Percentiles rank a stretch among this genome's conserved stretches.
Conservation (phyloP, 2,329 filamentous ascomycete species). For the Cladosporium phlei region DNA sequence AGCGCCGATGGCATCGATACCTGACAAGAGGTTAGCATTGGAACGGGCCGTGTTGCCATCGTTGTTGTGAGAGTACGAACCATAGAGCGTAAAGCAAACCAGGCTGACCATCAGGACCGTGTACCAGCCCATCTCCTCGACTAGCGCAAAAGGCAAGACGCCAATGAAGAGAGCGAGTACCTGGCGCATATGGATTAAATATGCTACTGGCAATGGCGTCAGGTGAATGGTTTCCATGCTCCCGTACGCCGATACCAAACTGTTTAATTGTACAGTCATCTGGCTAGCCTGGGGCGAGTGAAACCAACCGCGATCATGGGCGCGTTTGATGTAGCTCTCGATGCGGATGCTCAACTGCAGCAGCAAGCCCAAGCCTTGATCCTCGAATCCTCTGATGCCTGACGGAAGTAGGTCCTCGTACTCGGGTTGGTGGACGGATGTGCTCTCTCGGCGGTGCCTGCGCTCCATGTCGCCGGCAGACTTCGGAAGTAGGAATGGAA, state of each 20-base stretch:
- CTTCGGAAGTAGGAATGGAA: constrained; percentile 22
- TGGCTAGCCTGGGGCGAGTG: constrained; percentile 55
- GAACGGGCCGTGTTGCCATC: constrained; percentile 30
- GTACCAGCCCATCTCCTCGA: constrained; percentile 61
- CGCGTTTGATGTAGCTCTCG: constrained; percentile 56
- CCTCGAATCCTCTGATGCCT: constrained; percentile 43
- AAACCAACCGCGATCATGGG: constrained; percentile 54
- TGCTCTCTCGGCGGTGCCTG: constrained; percentile 24
- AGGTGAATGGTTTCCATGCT: constrained; percentile 61
- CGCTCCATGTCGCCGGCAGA: constrained; percentile 20
- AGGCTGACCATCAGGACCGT: constrained; percentile 55
- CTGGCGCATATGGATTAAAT: constrained; percentile 62
- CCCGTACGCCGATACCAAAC: constrained; percentile 55
- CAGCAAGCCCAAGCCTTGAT: constrained; percentile 55
- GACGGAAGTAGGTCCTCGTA: constrained; percentile 32
- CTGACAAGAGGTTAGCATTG: neutral
- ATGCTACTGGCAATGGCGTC: constrained; percentile 61
- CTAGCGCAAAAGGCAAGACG: constrained; percentile 60
- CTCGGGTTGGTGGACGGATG: constrained; percentile 30
- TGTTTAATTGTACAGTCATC: constrained; percentile 55
- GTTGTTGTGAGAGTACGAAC: constrained; percentile 47
- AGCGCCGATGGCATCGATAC: constrained; percentile 9
- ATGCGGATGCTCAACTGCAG: constrained; percentile 58
- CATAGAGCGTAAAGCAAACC: constrained; percentile 60
- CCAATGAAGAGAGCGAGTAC: constrained; percentile 58